These are phyloP conservation scores for Ustulina deusta DNA, from an alignment of 2,329 filamentous ascomycete species.

Conservation along the genomic window DNA sequence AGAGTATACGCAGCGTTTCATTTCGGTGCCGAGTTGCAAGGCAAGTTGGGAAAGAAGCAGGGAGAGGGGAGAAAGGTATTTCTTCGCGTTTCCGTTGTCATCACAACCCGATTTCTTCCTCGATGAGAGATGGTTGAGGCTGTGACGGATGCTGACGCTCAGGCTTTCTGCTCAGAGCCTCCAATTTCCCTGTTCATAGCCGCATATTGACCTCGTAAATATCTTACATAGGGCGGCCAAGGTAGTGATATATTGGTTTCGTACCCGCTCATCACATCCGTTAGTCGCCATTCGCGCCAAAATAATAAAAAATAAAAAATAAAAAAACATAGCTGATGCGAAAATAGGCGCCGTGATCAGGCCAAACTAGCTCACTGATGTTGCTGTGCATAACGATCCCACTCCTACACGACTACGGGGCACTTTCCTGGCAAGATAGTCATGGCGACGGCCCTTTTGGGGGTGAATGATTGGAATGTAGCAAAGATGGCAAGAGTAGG, in stretches of 20 bases:
- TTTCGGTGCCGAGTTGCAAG: slow-evolving; percentile 17
- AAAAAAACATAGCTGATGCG: slow-evolving; percentile 24
- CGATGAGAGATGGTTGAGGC: slow-evolving; percentile 10
- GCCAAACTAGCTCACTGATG: slow-evolving; percentile 21
- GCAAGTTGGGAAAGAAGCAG: slow-evolving; percentile 16
- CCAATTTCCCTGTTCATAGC: slow-evolving; percentile 18
- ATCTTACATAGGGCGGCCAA: slow-evolving; percentile 29
- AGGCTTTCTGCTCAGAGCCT: slow-evolving; percentile 25
- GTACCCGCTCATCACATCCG: slow-evolving; percentile 26
- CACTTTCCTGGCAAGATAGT: slow-evolving; percentile 7
- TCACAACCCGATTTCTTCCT: slow-evolving; percentile 17
- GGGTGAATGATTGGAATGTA: slow-evolving; percentile 23
- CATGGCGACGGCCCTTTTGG: slow-evolving; percentile 7
- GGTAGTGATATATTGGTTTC: slow-evolving; percentile 10
- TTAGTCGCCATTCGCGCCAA: slow-evolving; percentile 3
- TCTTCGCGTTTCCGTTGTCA: slow-evolving; percentile 15
- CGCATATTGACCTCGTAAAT: slow-evolving; percentile 25
- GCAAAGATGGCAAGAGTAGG: slow-evolving; percentile 25
- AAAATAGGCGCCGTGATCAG: slow-evolving; percentile 19
- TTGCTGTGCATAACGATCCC: slow-evolving; percentile 29
- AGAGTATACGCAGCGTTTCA: slow-evolving; percentile 15
- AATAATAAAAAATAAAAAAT: slow-evolving; percentile 6
- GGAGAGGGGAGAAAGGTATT: slow-evolving; percentile 10
- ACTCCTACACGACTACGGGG: slow-evolving; percentile 5
- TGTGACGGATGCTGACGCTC: slow-evolving; percentile 27